phyloP scores from a whole-genome alignment of 129 eudicot genomes.

The Erigeron canadensis region DNA sequence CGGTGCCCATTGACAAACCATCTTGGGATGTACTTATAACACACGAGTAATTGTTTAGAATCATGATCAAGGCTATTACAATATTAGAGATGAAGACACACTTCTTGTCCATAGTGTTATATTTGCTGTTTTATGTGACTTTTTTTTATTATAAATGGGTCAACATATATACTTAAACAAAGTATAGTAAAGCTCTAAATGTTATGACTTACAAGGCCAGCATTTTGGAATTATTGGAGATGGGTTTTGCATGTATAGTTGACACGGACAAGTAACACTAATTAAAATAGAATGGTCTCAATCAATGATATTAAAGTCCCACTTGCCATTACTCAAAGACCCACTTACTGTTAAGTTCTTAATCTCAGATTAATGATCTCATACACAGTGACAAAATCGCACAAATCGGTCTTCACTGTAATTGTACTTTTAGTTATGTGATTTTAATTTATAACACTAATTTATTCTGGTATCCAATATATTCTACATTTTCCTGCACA shows the following conservation, averaged over 20 bases:
- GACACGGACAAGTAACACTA: neutral
- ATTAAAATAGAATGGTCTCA: neutral
- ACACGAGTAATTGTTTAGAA: neutral
- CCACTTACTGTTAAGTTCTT: no score
- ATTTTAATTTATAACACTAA: no score
- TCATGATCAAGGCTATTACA: neutral
- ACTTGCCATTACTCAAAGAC: neutral
- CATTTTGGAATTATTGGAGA: neutral
- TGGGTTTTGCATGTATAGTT: neutral
- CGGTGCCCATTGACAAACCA: constrained; percentile 14
- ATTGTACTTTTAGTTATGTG: no score
- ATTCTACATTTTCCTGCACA: no score
- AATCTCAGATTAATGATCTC: no score
- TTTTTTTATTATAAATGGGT: neutral
- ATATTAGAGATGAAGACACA: constrained; percentile 17
- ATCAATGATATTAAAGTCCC: neutral
- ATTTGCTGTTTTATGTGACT: neutral
- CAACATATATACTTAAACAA: neutral
- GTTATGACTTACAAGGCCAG: constrained; percentile 15
- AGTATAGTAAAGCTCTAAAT: neutral
- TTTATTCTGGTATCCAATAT: no score
- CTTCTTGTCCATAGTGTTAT: constrained; percentile 6
- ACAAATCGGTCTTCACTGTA: no score
- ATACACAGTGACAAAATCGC: no score
- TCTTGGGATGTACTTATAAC: neutral